phyloP scores from a whole-genome alignment of 2,329 filamentous ascomycete genomes.

The Biscogniauxia sp. region DNA sequence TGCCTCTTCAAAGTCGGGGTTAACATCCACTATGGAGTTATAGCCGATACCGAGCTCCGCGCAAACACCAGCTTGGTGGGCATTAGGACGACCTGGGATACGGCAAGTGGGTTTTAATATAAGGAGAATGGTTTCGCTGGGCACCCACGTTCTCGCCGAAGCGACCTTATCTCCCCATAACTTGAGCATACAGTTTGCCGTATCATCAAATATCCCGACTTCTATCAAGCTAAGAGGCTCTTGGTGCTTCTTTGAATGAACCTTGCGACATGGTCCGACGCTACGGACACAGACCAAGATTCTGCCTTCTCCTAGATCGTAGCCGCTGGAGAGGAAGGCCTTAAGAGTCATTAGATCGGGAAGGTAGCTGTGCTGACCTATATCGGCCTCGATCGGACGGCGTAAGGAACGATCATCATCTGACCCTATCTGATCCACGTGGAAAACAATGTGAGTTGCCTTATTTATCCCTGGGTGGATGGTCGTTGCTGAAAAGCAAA shows the following conservation, averaged over 20 bases:
- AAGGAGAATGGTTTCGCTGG: slow-evolving; percentile 49
- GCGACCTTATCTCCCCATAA: slow-evolving; percentile 51
- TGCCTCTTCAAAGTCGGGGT: slow-evolving; percentile 53
- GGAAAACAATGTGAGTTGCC: slow-evolving; percentile 52
- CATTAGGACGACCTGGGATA: background rate
- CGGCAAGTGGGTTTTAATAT: slow-evolving; percentile 42
- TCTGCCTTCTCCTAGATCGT: slow-evolving; percentile 48
- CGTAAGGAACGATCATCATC: slow-evolving; percentile 43
- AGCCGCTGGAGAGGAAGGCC: slow-evolving; percentile 52
- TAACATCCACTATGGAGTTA: slow-evolving; percentile 52
- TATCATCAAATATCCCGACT: slow-evolving; percentile 57
- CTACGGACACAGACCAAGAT: slow-evolving; percentile 58
- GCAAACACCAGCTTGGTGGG: background rate
- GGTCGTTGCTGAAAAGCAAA: slow-evolving; percentile 50
- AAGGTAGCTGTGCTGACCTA: slow-evolving; percentile 28
- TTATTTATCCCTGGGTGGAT: slow-evolving; percentile 57
- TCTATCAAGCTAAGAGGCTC: slow-evolving; percentile 46
- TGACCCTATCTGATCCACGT: slow-evolving; percentile 39
- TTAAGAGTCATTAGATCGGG: slow-evolving; percentile 55
- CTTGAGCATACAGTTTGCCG: slow-evolving; percentile 49
- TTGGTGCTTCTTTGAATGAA: slow-evolving; percentile 45
- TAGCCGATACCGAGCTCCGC: slow-evolving; percentile 33
- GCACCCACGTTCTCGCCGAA: slow-evolving; percentile 43
- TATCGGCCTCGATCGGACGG: slow-evolving; percentile 42
- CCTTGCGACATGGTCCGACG: slow-evolving; percentile 50